Conservation (phyloP, 2,329 filamentous ascomycete species). For the Furcasterigmium sp. region DNA sequence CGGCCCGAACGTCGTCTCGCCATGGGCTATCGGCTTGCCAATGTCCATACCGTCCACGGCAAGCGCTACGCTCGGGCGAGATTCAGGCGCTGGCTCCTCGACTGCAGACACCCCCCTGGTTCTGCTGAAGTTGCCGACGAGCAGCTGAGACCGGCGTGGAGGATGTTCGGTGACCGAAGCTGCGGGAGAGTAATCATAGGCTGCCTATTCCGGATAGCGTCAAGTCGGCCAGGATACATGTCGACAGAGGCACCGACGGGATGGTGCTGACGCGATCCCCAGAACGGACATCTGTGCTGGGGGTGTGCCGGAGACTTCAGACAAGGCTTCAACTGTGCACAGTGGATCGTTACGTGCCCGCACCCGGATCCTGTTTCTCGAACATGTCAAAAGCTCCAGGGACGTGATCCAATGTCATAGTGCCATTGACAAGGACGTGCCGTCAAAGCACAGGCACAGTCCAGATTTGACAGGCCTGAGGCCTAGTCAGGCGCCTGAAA, state of each 20-base stretch:
- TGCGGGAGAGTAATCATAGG: slow-evolving; percentile 28
- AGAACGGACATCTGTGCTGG: neutral
- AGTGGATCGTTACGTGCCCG: too few species aligned
- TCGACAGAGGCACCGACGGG: slow-evolving; percentile 9
- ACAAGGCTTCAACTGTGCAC: too few species aligned
- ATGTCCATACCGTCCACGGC: neutral
- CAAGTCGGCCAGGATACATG: slow-evolving; percentile 12
- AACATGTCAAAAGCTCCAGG: too few species aligned
- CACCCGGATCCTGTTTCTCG: too few species aligned
- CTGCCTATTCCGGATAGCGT: slow-evolving; percentile 26
- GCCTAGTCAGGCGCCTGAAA: too few species aligned
- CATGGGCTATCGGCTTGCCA: neutral
- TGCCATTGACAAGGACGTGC: too few species aligned
- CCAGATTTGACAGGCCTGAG: too few species aligned
- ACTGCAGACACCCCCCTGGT: slow-evolving; percentile 5
- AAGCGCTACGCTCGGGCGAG: too few species aligned
- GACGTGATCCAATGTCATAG: too few species aligned
- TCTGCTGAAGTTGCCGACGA: slow-evolving; percentile 16
- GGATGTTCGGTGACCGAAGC: slow-evolving; percentile 39
- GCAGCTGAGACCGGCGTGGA: slow-evolving; percentile 28
- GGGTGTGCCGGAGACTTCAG: too few species aligned
- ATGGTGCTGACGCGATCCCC: neutral
- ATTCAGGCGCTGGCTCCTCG: too few species aligned
- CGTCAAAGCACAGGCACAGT: too few species aligned
- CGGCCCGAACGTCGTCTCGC: neutral